These are phyloP conservation scores for Fagopyrum tataricum DNA, from an alignment of 148 eudicot genomes.

Conservation along the genomic window DNA sequence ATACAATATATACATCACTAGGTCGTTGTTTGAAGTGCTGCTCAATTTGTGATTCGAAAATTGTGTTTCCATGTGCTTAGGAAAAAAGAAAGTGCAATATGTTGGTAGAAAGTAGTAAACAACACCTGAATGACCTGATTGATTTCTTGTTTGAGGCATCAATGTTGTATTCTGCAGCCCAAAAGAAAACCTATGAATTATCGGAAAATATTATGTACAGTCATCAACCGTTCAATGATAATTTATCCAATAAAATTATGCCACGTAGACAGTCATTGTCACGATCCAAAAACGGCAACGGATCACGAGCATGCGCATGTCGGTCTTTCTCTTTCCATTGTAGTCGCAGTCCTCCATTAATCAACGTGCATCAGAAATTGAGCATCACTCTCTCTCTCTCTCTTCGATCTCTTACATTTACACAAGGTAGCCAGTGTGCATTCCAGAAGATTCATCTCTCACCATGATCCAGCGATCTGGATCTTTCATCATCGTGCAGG, in stretches of 20 bases:
- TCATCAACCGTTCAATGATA: background rate
- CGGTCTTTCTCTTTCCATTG: background rate
- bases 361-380: background rate
- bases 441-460: background rate
- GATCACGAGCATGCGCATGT: background rate
- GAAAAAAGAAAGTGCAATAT: too few species aligned
- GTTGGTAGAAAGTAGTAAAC: too few species aligned
- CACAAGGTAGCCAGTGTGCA: background rate
- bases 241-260: background rate
- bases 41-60: too few species aligned
- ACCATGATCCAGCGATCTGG: slow-evolving; percentile 1
- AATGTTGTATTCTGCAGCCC: too few species aligned
- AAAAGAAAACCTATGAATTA: background rate
- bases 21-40: too few species aligned
- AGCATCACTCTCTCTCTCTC: background rate
- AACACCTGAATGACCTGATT: too few species aligned
- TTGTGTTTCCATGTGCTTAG: too few species aligned
- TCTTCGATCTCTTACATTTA: background rate
- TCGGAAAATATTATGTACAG: background rate
- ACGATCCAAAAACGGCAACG: background rate
- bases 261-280: background rate
- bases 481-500: slow-evolving; percentile 14
- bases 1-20: too few species aligned
- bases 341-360: background rate
- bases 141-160: too few species aligned